These are phyloP conservation scores for Claviceps africana DNA, from an alignment of 2,329 filamentous ascomycete genomes.

Conservation along the genomic window DNA sequence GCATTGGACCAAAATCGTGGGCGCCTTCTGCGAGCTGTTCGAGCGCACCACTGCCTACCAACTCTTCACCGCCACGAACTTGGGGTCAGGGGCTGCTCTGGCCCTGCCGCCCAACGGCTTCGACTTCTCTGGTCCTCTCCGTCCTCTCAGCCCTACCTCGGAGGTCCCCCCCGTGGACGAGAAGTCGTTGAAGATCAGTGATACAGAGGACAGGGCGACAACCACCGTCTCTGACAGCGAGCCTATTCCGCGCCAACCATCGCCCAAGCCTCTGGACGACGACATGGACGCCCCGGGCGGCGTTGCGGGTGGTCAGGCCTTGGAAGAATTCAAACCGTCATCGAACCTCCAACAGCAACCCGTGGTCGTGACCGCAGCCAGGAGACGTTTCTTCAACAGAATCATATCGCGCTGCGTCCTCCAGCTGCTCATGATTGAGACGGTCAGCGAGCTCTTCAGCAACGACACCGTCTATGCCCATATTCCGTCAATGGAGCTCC, in stretches of 20 bases:
- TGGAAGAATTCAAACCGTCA: slow-evolving; percentile 81
- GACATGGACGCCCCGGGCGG: slow-evolving; percentile 19
- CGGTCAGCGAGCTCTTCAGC: slow-evolving; percentile 94
- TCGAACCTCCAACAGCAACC: slow-evolving; percentile 72
- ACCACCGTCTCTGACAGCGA: slow-evolving; percentile 17
- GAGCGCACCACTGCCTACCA: slow-evolving; percentile 89
- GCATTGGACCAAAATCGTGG: slow-evolving; percentile 92
- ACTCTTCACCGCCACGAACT: slow-evolving; percentile 70
- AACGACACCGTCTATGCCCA: slow-evolving; percentile 90
- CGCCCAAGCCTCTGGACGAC: slow-evolving; percentile 20
- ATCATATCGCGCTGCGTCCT: slow-evolving; percentile 98
- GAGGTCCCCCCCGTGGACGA: slow-evolving; percentile 31
- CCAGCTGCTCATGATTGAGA: slow-evolving; percentile 98
- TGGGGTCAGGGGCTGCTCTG: slow-evolving; percentile 37
- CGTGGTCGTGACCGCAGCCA: slow-evolving; percentile 80
- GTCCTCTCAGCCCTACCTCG: slow-evolving; percentile 25
- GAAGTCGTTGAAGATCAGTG: slow-evolving; percentile 49
- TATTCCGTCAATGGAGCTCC: slow-evolving; percentile 78
- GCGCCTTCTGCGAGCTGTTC: slow-evolving; percentile 91
- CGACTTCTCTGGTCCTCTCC: slow-evolving; percentile 32
- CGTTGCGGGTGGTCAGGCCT: slow-evolving; percentile 25
- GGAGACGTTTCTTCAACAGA: slow-evolving; percentile 92
- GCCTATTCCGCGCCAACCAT: slow-evolving; percentile 15
- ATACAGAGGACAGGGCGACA: slow-evolving; percentile 26
- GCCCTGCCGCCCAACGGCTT: slow-evolving; percentile 38